Evolutionary conservation across 1,139 yeast species (phyloP).

Genomic region (Hanseniaspora uvarum): DNA sequence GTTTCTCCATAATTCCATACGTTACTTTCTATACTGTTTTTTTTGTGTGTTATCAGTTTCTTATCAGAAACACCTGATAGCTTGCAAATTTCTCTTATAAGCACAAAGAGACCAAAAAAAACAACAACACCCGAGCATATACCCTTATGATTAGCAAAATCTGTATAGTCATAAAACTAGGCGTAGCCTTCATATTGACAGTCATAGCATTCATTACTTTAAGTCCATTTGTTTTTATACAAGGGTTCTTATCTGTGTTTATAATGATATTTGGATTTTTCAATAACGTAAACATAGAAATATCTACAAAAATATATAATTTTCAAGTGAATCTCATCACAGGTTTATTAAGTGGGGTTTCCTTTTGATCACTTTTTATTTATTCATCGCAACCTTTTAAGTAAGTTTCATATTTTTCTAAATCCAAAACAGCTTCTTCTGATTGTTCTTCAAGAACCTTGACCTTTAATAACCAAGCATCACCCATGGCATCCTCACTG

Average conservation of each 20-base stretch:
- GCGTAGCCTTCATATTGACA: background rate
- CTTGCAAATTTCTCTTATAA: too few species aligned
- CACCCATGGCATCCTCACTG: constrained; percentile 83
- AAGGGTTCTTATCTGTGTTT: background rate
- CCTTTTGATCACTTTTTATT: constrained; percentile 31
- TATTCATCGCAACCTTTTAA: constrained; percentile 33
- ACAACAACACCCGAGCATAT: background rate
- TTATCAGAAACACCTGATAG: too few species aligned
- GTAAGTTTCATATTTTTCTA: constrained; percentile 55
- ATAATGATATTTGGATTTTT: constrained; percentile 3
- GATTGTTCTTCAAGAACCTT: constrained; percentile 31
- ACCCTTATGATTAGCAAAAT: background rate
- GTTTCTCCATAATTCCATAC: too few species aligned
- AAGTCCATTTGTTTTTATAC: constrained; percentile 2
- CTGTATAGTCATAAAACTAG: background rate
- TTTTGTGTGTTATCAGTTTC: too few species aligned
- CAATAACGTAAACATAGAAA: constrained; percentile 7
- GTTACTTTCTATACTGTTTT: too few species aligned
- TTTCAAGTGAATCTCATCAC: background rate
- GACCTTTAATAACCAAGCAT: constrained; percentile 79
- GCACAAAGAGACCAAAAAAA: too few species aligned
- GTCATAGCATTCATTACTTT: background rate
- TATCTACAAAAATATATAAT: constrained; percentile 2
- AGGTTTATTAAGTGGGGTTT: background rate
- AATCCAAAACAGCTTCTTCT: constrained; percentile 38